phyloP scores from a whole-genome alignment of 2,329 filamentous ascomycete species.

The Paraphoma chrysanthemicola region DNA sequence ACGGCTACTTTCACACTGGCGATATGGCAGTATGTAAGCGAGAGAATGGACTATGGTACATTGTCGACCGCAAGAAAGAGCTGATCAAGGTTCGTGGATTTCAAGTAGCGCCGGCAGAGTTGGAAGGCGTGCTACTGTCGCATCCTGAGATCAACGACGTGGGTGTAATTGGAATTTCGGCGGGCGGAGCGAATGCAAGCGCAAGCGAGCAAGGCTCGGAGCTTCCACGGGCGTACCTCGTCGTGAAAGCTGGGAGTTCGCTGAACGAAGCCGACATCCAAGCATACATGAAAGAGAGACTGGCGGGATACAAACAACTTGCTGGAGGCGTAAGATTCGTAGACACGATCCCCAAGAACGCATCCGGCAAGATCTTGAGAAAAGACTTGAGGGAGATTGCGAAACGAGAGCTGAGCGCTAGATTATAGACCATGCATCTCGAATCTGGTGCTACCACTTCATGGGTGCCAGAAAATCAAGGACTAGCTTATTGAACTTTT shows the following conservation, averaged over 20 bases:
- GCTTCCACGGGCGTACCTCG: conserved; percentile 56
- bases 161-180: conserved; percentile 50
- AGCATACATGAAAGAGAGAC: conserved; percentile 29
- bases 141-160: conserved; percentile 42
- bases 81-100: conserved; percentile 49
- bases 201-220: conserved; percentile 49
- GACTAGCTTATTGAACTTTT: conserved; percentile 28
- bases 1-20: conserved; percentile 64
- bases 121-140: conserved; percentile 48
- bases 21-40: conserved; percentile 60
- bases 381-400: conserved; percentile 34
- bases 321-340: conserved; percentile 39
- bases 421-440: conserved; percentile 16
- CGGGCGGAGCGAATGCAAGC: conserved; percentile 28
- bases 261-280: conserved; percentile 31
- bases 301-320: conserved; percentile 50
- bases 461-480: conserved; percentile 13
- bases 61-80: conserved; percentile 60
- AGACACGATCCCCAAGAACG: conserved; percentile 39
- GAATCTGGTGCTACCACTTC: not conserved
- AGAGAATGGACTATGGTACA: conserved; percentile 60
- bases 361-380: conserved; percentile 45
- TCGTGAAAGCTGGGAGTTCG: conserved; percentile 39
- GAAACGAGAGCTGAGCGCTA: conserved; percentile 25
- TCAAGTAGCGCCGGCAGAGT: conserved; percentile 47